Base-by-base conservation (phyloP, 306 rosid species). In the Alnus rubra region DNA sequence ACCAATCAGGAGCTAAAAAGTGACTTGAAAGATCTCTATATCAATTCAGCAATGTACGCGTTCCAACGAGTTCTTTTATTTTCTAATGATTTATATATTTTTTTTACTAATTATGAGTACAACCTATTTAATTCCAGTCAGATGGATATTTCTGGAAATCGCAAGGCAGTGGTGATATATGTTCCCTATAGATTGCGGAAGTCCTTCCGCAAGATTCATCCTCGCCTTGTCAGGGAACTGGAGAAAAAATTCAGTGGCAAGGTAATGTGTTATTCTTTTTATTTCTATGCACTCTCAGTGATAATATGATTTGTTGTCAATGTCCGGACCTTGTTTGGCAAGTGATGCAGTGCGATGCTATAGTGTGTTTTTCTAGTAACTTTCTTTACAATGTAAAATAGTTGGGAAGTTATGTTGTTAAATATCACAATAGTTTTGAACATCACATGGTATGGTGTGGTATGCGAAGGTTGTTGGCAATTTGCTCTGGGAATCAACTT, bases 231-330 rank as follows among this genome's bases (percentile, higher is more conserved):
- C 44, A 80, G 97, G 69, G 94, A 92, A 83, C 76, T 92, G 73
- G 97, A 90, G 80, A 92, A 92, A 77, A 92, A 86, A 71, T 89
- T 88, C 81, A 92, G 97, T 67, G 97, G 97, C 45, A 92, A 90
- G 94, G 97, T 90, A 63, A 37, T 53, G 9, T 68, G 51, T 55
- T 42, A 53, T 35, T 19, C 15, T 7, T 30, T 23, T 5, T 49
- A 7, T 72, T 18, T 37, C 19, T 39, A 16, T 23, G 30, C 49
- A n/a, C 69, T 13, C 70, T 2, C 13, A 9, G 7, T 78, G 11
- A 45, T 56, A 31, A 42, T 18, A 2, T 47, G 23, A 11, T 23
- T 47, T 30, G 45, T 44, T 48, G 37, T n/a, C 12, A 18, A 15
- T 19, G 9, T 74, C 14, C 2, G 48, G 72, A 39, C 51, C 51